Evolutionary conservation across 768 basidiomycete genomes (phyloP), one percentile per base, ranked within the genome.

Genomic region (Hysterangium stoloniferum): DNA sequence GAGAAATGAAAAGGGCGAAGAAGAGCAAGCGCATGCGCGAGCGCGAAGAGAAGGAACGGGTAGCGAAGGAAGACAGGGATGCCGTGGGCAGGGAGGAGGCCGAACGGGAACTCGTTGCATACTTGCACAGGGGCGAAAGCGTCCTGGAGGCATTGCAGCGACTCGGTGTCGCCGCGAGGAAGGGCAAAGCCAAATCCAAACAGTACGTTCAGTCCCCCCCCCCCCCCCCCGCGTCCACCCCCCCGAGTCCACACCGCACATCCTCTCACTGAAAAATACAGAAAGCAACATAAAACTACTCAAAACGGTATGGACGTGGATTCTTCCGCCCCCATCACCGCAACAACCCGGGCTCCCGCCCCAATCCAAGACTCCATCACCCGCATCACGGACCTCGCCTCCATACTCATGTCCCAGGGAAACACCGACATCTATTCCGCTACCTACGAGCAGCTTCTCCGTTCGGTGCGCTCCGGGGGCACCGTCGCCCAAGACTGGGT

Each of bases 41-140:
- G 58, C 79, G 77, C 58, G 66, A 75, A 55, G 84, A 92, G 65
- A 74, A 63, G 66, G 79, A 84, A 61, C 80, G 77, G 61, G 72
- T 80, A 53, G 68, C 75, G 58, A 80, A 80, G 2, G 86, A 94
- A 64, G 86, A 89, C 64, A 72, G 71, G 53, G 88, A 92, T 60
- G 65, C 86, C 1, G 71, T 77, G 58, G 72, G 82, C 24, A 80
- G 79, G 62, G 69, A 68, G 45, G 72, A 75, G 7, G 59, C 87
- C 57, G 80, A 89, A 61, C 70, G 73, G 55, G 71, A 86, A 55
- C 72, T 98, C 1, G 69, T 96, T 2, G 68, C 71, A 7, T 71
- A 86, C 66, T 74, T 98, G 59, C 86, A 86, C 66, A 84, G 86
- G 59, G 91, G 93, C 1, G 96, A 98, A 66, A 88, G 88, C 0